Percentiles rank a stretch among this genome's conserved stretches.
These are phyloP conservation scores for Clarireedia hainanense DNA, from an alignment of 2,329 filamentous ascomycete species.

Conservation along the genomic window DNA sequence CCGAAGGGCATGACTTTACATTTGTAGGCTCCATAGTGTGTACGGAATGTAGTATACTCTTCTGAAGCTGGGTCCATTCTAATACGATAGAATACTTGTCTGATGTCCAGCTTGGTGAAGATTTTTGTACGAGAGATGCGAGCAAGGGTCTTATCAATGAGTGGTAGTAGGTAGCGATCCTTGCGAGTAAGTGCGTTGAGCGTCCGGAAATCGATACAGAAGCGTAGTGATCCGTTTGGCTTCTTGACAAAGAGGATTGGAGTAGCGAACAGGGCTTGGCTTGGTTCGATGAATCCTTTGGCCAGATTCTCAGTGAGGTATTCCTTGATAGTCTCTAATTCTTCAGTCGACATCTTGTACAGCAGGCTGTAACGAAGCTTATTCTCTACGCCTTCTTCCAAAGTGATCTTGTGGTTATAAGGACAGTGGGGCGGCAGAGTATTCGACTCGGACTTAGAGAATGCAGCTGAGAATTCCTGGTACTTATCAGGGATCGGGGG, in stretches of 20 bases:
- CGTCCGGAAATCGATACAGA: slow-evolving; percentile 8
- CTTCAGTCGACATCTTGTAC: not conserved
- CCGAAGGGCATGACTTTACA: slow-evolving; percentile 13
- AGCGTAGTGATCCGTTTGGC: slow-evolving; percentile 6
- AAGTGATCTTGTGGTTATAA: not conserved
- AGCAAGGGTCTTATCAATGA: slow-evolving; percentile 2
- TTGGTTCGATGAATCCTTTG: too few species aligned
- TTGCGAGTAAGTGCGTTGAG: slow-evolving; percentile 4
- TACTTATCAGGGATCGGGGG: not conserved
- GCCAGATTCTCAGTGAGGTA: too few species aligned
- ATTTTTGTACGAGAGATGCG: not conserved
- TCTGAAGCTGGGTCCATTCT: slow-evolving; percentile 13
- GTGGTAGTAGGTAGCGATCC: slow-evolving; percentile 3
- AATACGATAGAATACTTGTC: slow-evolving; percentile 9
- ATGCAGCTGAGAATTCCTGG: not conserved
- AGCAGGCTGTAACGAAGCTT: not conserved
- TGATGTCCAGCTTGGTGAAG: slow-evolving; percentile 12
- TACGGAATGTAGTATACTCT: slow-evolving; percentile 17
- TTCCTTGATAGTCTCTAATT: too few species aligned
- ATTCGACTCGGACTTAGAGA: not conserved
- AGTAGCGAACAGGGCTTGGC: too few species aligned
- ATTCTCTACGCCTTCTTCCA: too few species aligned
- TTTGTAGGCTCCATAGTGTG: slow-evolving; percentile 16
- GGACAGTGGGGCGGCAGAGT: not conserved
- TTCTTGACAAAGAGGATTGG: too few species aligned